These are phyloP conservation scores for Amanita molliuscula DNA, from an alignment of 768 basidiomycete genomes.

Conservation along the genomic window DNA sequence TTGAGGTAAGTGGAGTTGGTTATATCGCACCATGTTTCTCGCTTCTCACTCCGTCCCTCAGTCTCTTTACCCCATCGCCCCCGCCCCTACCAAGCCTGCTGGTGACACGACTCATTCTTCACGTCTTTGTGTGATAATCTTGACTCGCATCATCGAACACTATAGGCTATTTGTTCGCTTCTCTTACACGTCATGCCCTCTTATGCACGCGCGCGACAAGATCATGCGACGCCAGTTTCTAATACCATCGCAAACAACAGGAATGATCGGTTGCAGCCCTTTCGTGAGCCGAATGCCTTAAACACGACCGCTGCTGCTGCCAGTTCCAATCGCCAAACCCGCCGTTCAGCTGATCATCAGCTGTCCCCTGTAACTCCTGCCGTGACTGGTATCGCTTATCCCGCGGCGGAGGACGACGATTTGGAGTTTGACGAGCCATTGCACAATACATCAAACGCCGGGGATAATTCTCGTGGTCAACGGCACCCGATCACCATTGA, in stretches of 20 bases:
- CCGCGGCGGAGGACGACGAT: slow-evolving; percentile 27
- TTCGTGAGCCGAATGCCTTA: slow-evolving; percentile 7
- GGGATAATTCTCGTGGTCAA: background rate
- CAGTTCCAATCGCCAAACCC: background rate
- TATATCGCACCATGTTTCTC: slow-evolving; percentile 6
- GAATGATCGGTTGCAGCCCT: slow-evolving; percentile 7
- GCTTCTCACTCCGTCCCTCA: slow-evolving; percentile 1
- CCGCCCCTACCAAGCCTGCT: background rate
- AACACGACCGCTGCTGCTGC: background rate
- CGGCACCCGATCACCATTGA: slow-evolving; percentile 5
- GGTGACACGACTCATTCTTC: background rate
- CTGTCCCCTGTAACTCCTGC: slow-evolving; percentile 32
- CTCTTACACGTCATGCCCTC: slow-evolving; percentile 2
- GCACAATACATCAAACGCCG: background rate
- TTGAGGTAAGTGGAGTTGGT: slow-evolving; percentile 2
- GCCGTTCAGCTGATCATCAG: slow-evolving; percentile 13
- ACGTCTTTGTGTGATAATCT: background rate
- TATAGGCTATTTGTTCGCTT: background rate
- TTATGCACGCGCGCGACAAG: slow-evolving; percentile 3
- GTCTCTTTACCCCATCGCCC: background rate
- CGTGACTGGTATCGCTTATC: slow-evolving; percentile 39
- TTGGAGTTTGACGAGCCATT: slow-evolving; percentile 18
- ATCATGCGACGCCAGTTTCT: background rate
- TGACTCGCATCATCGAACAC: background rate
- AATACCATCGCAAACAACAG: background rate